Evolutionary conservation across 768 basidiomycete genomes (phyloP).

Genomic region (Boletus pseudopeckii): DNA sequence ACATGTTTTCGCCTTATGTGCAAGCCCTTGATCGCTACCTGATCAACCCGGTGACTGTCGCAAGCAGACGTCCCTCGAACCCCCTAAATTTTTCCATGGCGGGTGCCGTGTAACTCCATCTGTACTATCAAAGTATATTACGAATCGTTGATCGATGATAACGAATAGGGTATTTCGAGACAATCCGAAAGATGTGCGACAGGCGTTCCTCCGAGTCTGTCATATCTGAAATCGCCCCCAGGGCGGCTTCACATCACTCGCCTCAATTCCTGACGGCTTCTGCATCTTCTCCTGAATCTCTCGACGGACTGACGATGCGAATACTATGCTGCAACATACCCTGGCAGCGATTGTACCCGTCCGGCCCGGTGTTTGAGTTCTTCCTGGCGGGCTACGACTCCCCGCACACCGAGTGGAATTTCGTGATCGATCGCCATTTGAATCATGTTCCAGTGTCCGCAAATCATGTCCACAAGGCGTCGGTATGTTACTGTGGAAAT

Average conservation of each 20-base stretch:
- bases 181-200: neutral
- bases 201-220: neutral
- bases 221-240: neutral
- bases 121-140: neutral
- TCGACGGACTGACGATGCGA: conserved; percentile 40
- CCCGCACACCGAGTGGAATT: conserved; percentile 43
- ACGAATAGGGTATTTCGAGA: neutral
- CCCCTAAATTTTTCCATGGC: neutral
- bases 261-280: conserved; percentile 39
- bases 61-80: neutral
- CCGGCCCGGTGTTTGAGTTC: conserved; percentile 48
- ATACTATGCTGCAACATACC: conserved; percentile 51
- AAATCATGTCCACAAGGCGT: conserved; percentile 39
- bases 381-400: conserved; percentile 41
- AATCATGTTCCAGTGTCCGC: too few relatives aligned
- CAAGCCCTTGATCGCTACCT: neutral
- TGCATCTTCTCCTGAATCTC: conserved; percentile 52
- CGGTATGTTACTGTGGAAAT: conserved; percentile 30
- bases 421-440: conserved; percentile 41
- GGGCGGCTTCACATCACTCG: conserved; percentile 9
- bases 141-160: neutral
- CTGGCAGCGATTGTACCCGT: conserved; percentile 45
- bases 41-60: neutral
- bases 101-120: neutral
- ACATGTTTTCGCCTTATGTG: neutral